These are phyloP conservation scores for Takashimella koratensis DNA, from an alignment of 1,284 basidiomycete genomes.

Conservation along the genomic window DNA sequence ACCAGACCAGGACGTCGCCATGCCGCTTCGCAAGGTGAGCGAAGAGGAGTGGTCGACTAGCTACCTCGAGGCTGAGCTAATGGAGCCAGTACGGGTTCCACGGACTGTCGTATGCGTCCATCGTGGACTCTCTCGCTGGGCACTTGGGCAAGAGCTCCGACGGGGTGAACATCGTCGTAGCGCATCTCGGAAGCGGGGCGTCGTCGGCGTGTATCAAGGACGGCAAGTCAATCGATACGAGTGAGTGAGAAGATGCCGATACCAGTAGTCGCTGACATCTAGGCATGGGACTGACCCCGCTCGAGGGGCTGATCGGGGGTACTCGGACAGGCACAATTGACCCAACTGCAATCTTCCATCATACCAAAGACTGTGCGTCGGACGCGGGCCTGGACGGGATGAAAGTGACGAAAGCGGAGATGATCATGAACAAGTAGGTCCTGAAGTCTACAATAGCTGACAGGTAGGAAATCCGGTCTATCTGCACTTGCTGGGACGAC, in stretches of 20 bases:
- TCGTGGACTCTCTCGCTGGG: conserved; percentile 47
- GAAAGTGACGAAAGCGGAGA: conserved; percentile 66
- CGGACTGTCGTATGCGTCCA: conserved; percentile 54
- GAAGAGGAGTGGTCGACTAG: no score
- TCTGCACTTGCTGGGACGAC: conserved; percentile 70
- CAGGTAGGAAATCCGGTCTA: conserved; percentile 57
- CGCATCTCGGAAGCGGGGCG: conserved; percentile 81
- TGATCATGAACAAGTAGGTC: conserved; percentile 68
- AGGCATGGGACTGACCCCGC: conserved; percentile 48
- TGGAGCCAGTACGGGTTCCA: conserved; percentile 88
- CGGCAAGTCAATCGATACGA: conserved; percentile 71
- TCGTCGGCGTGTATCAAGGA: conserved; percentile 61
- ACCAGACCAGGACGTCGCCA: conserved; percentile 53
- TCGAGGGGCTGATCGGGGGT: conserved; percentile 70
- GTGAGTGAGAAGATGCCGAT: conserved; percentile 20
- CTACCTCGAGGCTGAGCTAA: no score
- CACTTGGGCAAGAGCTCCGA: conserved; percentile 57
- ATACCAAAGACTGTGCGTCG: conserved; percentile 60
- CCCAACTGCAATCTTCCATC: conserved; percentile 80
- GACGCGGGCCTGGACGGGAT: conserved; percentile 55
- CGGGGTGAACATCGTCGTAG: conserved; percentile 64
- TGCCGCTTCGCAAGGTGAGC: conserved; percentile 62
- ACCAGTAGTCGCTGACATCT: background rate
- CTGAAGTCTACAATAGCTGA: conserved; percentile 1
- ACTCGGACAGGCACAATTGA: conserved; percentile 77